Evolutionary conservation across 495 filamentous ascomycete genomes (phyloP).

Genomic region (Parathielavia appendiculata): DNA sequence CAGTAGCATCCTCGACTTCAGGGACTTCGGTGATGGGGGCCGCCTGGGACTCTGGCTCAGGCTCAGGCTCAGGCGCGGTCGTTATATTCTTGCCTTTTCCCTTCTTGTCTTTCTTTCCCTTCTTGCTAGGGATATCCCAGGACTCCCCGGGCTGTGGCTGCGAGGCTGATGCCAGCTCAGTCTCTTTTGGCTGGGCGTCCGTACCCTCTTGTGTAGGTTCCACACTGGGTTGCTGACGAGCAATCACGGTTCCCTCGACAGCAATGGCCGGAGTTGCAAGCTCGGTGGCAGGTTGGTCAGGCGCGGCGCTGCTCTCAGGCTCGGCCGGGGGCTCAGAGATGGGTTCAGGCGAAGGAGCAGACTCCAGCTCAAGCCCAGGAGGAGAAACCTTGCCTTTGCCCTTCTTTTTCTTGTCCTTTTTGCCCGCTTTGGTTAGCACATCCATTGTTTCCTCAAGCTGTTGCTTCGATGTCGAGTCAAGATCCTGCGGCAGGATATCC

Average conservation of each 20-base stretch:
- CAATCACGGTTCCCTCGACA: background rate
- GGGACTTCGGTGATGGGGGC: conserved; percentile 9
- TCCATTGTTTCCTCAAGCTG: background rate
- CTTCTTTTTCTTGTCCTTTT: conserved; percentile 30
- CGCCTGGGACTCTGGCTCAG: conserved; percentile 19
- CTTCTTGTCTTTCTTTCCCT: conserved; percentile 29
- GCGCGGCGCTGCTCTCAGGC: background rate
- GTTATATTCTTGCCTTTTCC: conserved; percentile 17
- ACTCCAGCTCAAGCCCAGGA: conserved; percentile 9
- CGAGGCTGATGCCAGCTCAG: background rate
- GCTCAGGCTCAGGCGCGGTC: conserved; percentile 7
- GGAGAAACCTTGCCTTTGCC: conserved; percentile 11
- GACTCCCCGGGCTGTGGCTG: background rate
- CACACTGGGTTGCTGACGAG: background rate
- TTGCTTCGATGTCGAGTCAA: background rate
- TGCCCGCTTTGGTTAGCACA: conserved; percentile 21
- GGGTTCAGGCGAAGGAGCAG: conserved; percentile 3
- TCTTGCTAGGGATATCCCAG: conserved; percentile 15
- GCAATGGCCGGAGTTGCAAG: background rate
- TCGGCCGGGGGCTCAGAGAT: background rate
- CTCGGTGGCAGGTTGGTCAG: background rate
- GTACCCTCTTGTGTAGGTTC: background rate
- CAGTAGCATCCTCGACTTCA: background rate
- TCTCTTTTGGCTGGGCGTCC: background rate
- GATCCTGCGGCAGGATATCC: background rate